Conservation (phyloP, 352 stramenopile species). For the Blastocystis sp. region DNA sequence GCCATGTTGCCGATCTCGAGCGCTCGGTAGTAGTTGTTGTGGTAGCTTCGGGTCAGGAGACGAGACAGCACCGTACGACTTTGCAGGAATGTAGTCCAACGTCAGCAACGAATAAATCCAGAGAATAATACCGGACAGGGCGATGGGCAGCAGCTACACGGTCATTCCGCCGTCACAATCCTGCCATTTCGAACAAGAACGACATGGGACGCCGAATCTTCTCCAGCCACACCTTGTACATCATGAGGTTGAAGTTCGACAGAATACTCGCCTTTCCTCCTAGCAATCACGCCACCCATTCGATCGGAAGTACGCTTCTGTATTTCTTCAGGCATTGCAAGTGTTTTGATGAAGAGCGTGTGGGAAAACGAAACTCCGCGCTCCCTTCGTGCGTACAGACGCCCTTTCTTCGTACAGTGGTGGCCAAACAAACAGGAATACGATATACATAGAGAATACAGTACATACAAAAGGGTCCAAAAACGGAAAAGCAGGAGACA, state of each 20-base stretch:
- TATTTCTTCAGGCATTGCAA: constrained; percentile 4
- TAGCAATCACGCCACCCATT: background rate
- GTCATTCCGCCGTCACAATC: background rate
- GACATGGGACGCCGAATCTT: constrained; percentile 66
- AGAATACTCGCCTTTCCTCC: constrained; percentile 57
- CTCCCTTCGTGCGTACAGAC: no score
- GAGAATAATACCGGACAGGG: constrained; percentile 61
- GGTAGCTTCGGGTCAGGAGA: constrained; percentile 27
- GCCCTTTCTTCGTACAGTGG: no score
- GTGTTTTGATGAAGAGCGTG: background rate
- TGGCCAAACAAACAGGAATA: no score
- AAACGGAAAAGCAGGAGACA: no score
- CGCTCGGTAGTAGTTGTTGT: background rate
- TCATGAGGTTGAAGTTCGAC: constrained; percentile 69
- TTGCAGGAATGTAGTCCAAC: constrained; percentile 54
- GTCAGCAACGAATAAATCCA: constrained; percentile 67
- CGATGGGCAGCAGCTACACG: constrained; percentile 42
- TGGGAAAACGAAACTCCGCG: no score
- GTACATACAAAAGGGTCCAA: no score
- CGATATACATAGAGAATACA: no score
- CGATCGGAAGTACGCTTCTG: constrained; percentile 19
- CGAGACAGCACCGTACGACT: background rate
- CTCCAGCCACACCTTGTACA: constrained; percentile 69
- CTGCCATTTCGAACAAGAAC: constrained; percentile 69
- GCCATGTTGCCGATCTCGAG: constrained; percentile 50